Evolutionary conservation across 331 rosid species (phyloP), one percentile per base, ranked within the genome.

Genomic region (Malus hybrid): DNA sequence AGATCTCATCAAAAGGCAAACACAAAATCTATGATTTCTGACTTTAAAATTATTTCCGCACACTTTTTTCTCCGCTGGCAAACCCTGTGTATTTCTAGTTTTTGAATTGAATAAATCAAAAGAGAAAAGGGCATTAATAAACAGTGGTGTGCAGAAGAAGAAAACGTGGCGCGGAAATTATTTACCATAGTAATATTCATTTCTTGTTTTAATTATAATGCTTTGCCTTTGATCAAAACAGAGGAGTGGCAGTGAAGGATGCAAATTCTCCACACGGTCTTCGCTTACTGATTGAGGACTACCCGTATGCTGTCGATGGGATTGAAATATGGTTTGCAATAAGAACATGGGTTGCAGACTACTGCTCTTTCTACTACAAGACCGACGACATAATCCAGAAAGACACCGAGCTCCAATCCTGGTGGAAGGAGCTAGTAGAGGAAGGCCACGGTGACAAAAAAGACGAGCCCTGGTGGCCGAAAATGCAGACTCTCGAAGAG

Each of bases 301-400:
- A 93, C 65, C 98, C 98, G 19, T 94, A 74, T 14, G 99, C 96
- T 4, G 96, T 87, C 4, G 99, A 92, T 63, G 99, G 99, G 29
- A 73, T 94, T 22, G 89, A 90, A 73, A 90, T 94, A 20, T 92
- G 99, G 99, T 82, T 87, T 73, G 88, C 97, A 3, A 94, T 94
- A 50, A 83, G 83, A 32, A 62, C 85, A 52, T 94, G 99, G 99
- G 97, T 94, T 19, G 10, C 78, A 10, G 96, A 92, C 12, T 94
- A 92, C n/a, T 85, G 93, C 72, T 86, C 85, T 24, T 78, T 75
- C 76, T 94, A 90, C 86, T 94, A 88, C 86, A 72, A 86, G 74
- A 60, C 32, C 1, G 92, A 94, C 19, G 83, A 86, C 10, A 72
- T 77, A 0, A 82, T 94, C 26, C 85, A 73, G 30, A 39, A 81